Evolutionary conservation across 2,329 filamentous ascomycete species (phyloP).

Genomic region (Sporothrix phasma): DNA sequence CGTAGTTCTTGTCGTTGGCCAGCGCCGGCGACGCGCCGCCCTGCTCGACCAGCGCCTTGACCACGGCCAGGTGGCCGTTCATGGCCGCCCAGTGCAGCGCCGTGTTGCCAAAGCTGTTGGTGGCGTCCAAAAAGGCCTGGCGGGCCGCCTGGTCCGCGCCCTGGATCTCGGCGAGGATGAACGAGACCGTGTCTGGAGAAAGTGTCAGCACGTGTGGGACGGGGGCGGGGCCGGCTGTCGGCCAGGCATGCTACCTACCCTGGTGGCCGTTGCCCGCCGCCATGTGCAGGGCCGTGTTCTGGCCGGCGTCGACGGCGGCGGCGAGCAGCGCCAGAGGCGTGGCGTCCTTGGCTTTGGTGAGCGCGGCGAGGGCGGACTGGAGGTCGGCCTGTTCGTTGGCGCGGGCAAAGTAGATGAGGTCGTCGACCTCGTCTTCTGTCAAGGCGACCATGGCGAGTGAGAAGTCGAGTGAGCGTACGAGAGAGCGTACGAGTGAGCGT

Average conservation of each 20-base stretch:
- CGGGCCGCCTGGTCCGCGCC: conserved; percentile 33
- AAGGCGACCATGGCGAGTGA: conserved; percentile 33
- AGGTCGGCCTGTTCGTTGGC: conserved; percentile 66
- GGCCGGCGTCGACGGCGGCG: conserved; percentile 61
- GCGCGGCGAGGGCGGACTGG: conserved; percentile 42
- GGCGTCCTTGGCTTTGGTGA: conserved; percentile 44
- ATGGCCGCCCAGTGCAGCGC: conserved; percentile 88
- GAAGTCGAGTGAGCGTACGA: conserved; percentile 22
- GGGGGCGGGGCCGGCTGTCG: too few species aligned
- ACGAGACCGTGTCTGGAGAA: conserved; percentile 33
- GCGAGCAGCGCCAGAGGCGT: conserved; percentile 52
- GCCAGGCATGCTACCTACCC: conserved; percentile 28
- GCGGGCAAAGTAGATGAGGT: conserved; percentile 80
- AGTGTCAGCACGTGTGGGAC: too few species aligned
- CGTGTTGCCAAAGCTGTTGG: conserved; percentile 80
- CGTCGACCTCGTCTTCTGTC: conserved; percentile 74
- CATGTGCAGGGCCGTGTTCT: conserved; percentile 82
- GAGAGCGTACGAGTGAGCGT: conserved; percentile 24
- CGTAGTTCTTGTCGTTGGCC: conserved; percentile 75
- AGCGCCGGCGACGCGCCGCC: conserved; percentile 72
- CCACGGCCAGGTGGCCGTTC: conserved; percentile 73
- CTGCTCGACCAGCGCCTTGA: conserved; percentile 64
- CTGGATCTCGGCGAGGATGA: conserved; percentile 34
- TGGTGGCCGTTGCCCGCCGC: conserved; percentile 81
- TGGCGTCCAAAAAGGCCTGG: conserved; percentile 51